phyloP scores from a whole-genome alignment of 2,329 filamentous ascomycete species.

The Penicillium glabrum region DNA sequence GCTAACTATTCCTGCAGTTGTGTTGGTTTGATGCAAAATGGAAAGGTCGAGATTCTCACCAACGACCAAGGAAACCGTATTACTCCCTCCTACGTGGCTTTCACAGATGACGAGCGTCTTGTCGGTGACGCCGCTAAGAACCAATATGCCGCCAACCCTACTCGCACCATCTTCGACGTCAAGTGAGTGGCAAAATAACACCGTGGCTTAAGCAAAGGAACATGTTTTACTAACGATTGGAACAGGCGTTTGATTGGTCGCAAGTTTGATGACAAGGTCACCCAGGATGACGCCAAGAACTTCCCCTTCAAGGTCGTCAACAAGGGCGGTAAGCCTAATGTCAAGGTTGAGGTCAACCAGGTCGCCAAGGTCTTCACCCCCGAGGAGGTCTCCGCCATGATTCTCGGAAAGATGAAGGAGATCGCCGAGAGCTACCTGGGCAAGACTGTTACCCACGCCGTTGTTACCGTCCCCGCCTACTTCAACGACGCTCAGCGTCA shows the following conservation, averaged over 20 bases:
- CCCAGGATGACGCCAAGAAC: slow-evolving; percentile 94
- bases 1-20: slow-evolving; percentile 61
- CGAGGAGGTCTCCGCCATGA: slow-evolving; percentile 67
- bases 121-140: slow-evolving; percentile 98
- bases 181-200: slow-evolving; percentile 63
- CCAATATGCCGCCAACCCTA: slow-evolving; percentile 80
- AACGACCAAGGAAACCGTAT: slow-evolving; percentile 98
- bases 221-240: slow-evolving; percentile 30
- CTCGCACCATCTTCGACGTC: slow-evolving; percentile 74
- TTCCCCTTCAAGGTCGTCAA: slow-evolving; percentile 94
- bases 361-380: slow-evolving; percentile 63
- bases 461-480: slow-evolving; percentile 94
- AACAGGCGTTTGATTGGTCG: slow-evolving; percentile 77
- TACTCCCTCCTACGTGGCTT: slow-evolving; percentile 91
- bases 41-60: slow-evolving; percentile 91
- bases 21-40: slow-evolving; percentile 93
- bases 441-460: slow-evolving; percentile 61
- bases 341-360: slow-evolving; percentile 66
- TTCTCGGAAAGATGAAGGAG: slow-evolving; percentile 67
- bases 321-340: slow-evolving; percentile 85
- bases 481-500: slow-evolving; percentile 99
- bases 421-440: slow-evolving; percentile 63
- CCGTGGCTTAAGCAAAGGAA: not conserved
- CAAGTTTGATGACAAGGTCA: slow-evolving; percentile 79
- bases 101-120: slow-evolving; percentile 94